Percentiles rank a stretch among this genome's conserved stretches.
These are phyloP conservation scores for Colletotrichum neosansevieriae DNA, from an alignment of 2,329 filamentous ascomycete genomes.

Conservation along the genomic window DNA sequence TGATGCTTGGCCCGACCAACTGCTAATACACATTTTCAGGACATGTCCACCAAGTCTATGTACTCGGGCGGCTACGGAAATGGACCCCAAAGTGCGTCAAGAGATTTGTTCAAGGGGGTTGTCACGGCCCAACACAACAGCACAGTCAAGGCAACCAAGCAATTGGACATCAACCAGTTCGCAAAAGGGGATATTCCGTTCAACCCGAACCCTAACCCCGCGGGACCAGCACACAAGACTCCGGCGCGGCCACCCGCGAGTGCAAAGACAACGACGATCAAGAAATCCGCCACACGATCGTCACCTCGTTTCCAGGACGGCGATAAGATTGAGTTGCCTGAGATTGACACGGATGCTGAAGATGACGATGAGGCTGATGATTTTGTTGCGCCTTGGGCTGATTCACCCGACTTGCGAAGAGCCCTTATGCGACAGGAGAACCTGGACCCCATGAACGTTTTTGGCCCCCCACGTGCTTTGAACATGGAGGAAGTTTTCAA, in stretches of 20 bases:
- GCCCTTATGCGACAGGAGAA: conserved; percentile 85
- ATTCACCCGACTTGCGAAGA: conserved; percentile 83
- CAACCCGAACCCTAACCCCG: conserved; percentile 74
- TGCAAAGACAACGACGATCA: conserved; percentile 68
- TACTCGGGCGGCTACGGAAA: conserved; percentile 73
- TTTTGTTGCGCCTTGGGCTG: conserved; percentile 86
- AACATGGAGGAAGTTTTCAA: conserved; percentile 98
- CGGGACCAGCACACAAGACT: conserved; percentile 73
- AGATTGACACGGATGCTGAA: conserved; percentile 95
- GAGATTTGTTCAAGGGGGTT: conserved; percentile 74
- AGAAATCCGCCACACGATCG: conserved; percentile 69
- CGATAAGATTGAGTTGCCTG: conserved; percentile 90
- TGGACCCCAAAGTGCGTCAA: conserved; percentile 64
- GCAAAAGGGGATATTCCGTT: conserved; percentile 93
- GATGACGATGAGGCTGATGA: conserved; percentile 78
- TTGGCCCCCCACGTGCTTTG: conserved; percentile 87
- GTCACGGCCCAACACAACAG: conserved; percentile 76
- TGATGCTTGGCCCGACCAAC: background rate
- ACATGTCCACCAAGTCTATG: conserved; percentile 67
- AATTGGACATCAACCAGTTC: conserved; percentile 87
- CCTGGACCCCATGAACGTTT: conserved; percentile 86
- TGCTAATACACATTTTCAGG: conserved; percentile 55
- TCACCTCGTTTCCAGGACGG: conserved; percentile 91
- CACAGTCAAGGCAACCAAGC: conserved; percentile 73
- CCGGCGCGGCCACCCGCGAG: conserved; percentile 67